Base-by-base conservation (phyloP, 2,329 filamentous ascomycete genomes). In the Bipolaris bicolor region DNA sequence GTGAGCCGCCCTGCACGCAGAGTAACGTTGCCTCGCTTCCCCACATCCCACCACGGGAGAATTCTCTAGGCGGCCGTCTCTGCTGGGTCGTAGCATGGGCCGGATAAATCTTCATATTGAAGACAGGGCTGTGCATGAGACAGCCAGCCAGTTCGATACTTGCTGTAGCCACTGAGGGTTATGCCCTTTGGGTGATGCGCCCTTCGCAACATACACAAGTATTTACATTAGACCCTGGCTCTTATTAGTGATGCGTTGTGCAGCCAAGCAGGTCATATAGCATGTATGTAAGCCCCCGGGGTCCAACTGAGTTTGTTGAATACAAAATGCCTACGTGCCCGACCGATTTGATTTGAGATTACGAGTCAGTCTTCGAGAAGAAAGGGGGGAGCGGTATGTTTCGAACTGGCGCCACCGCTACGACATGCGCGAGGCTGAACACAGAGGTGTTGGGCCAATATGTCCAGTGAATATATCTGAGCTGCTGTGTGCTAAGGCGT, bases 1-100 rank as follows among this genome's bases (percentile, higher is more conserved):
- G 49, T 59, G 49, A 49, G 18, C 22, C 15, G 10, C 11, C 33
- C 39, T 46, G 39, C 45, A 56, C 13, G 10, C 29, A 31, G 22
- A 16, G 31, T 40, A 44, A 44, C 44, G 51, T 43, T 33, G 22
- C 24, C 37, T 41, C 7, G 36, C 40, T 60, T 60, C 59, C 60
- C 59, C 55, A 53, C 60, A 54, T 46, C 41, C 41, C 24, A 48
- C 50, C 51, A 53, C 44, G 24, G 37, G 44, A 53, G 29, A 10
- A 31, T 18, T 44, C 37, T 52, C 33, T 53, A 37, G 26, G 40
- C 43, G 34, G 37, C 34, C 20, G 43, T 15, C 20, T 18, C 37
- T 31, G 31, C 51, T 48, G 50, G 40, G 39, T 34, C 43, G 52
- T 24, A 18, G 49, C 55, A 52, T 52, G 45, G 62, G 39, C 13